Evolutionary conservation across 768 basidiomycete genomes (phyloP).

Genomic region (Psilocybe tampanensis): DNA sequence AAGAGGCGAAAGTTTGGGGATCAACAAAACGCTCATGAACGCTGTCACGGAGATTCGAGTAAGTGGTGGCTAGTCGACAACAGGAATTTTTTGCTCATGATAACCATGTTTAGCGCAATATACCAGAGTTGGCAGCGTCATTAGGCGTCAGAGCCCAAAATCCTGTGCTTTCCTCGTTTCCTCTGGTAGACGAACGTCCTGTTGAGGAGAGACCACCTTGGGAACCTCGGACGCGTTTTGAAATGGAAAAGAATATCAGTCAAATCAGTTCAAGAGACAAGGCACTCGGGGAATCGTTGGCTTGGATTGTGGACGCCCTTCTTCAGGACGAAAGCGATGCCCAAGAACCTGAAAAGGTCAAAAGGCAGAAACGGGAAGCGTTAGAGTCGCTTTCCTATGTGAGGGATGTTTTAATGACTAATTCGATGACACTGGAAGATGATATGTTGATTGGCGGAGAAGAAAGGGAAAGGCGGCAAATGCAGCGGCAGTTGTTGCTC

Average conservation of each 20-base stretch:
- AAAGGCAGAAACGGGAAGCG: conserved; percentile 59
- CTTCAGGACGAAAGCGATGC: conserved; percentile 54
- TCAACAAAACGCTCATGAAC: conserved; percentile 81
- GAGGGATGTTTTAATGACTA: conserved; percentile 68
- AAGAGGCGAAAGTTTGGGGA: conserved; percentile 77
- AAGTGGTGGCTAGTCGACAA: conserved; percentile 21
- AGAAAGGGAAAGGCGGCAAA: conserved; percentile 34
- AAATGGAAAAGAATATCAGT: conserved; percentile 66
- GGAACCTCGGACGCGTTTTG: conserved; percentile 71
- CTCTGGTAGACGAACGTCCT: conserved; percentile 61
- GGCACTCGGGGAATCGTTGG: conserved; percentile 66
- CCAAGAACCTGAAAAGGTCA: conserved; percentile 39
- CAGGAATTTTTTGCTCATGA: conserved; percentile 6
- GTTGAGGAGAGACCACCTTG: conserved; percentile 63
- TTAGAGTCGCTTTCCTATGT: conserved; percentile 79
- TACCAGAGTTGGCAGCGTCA: conserved; percentile 79
- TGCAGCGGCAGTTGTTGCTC: conserved; percentile 26
- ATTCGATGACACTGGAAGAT: conserved; percentile 59
- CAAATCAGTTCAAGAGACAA: conserved; percentile 59
- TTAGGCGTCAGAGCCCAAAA: conserved; percentile 59
- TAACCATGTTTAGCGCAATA: conserved; percentile 59
- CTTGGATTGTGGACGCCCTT: conserved; percentile 75
- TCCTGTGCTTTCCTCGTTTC: conserved; percentile 52
- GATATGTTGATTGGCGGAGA: conserved; percentile 65
- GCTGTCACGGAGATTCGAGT: conserved; percentile 81